These are phyloP conservation scores for Ophiostoma piceae DNA, from an alignment of 2,329 filamentous ascomycete genomes.

Conservation along the genomic window DNA sequence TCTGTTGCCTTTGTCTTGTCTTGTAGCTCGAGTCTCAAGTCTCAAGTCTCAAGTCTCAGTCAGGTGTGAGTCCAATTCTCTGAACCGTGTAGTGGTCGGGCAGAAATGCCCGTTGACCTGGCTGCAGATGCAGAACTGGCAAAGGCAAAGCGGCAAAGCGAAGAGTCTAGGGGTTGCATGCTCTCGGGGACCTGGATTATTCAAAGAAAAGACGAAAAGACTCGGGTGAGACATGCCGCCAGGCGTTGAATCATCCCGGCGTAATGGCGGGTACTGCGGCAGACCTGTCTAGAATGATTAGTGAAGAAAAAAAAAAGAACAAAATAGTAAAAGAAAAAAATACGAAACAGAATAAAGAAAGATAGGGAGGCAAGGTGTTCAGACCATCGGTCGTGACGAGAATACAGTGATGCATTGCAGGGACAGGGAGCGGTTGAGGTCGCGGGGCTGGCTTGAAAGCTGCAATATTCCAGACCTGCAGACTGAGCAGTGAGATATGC, in stretches of 20 bases:
- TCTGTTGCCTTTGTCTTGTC: background rate
- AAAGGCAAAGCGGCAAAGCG: background rate
- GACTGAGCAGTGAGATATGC: slow-evolving; percentile 13
- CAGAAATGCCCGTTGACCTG: background rate
- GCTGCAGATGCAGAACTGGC: background rate
- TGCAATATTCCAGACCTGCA: slow-evolving; percentile 3
- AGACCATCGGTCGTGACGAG: background rate
- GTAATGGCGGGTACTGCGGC: slow-evolving; percentile 24
- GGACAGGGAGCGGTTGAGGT: background rate
- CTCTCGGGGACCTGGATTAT: background rate
- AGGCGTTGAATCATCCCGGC: background rate
- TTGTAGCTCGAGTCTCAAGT: background rate
- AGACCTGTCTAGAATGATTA: slow-evolving; percentile 20
- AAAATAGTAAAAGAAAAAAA: slow-evolving; percentile 9
- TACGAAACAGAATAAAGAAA: background rate
- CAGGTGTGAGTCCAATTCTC: background rate
- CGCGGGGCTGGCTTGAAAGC: background rate
- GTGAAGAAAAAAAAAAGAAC: slow-evolving; percentile 14
- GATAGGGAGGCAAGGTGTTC: background rate
- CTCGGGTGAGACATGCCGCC: background rate
- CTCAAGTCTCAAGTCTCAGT: background rate
- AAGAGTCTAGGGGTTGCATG: background rate
- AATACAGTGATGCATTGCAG: background rate
- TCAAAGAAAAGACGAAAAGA: background rate
- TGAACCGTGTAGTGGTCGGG: background rate